Conservation (phyloP, 805 yeast species). For the Cyberlindnera americana region DNA sequence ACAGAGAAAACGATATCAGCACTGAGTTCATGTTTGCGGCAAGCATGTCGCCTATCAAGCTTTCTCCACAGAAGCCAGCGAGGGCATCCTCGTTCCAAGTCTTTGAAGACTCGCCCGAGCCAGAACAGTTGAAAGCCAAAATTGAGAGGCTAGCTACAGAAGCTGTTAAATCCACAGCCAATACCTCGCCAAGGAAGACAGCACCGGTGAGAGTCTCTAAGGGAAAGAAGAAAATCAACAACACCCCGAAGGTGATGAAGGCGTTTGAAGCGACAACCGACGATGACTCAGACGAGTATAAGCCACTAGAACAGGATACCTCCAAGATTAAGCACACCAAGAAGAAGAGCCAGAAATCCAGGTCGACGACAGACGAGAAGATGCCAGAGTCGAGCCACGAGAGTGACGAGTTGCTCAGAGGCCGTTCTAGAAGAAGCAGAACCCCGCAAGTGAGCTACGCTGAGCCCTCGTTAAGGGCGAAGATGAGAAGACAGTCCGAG, state of each 20-base stretch:
- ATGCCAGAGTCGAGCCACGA: constrained; percentile 33
- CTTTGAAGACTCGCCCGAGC: constrained; percentile 22
- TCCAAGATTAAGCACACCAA: constrained; percentile 28
- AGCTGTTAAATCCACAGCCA: constrained; percentile 13
- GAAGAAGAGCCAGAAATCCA: constrained; percentile 29
- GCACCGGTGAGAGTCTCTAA: background rate
- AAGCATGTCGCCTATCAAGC: constrained; percentile 24
- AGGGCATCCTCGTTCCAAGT: constrained; percentile 17
- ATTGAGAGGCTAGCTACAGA: constrained; percentile 20
- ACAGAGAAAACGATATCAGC: constrained; percentile 4
- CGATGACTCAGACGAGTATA: constrained; percentile 22
- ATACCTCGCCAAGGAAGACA: background rate
- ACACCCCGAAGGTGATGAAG: background rate
- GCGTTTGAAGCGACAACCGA: constrained; percentile 3
- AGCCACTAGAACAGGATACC: constrained; percentile 21
- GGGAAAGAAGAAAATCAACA: background rate
- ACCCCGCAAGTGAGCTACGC: constrained; percentile 62
- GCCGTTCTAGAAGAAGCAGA: constrained; percentile 45
- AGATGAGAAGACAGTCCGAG: constrained; percentile 64
- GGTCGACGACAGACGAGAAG: constrained; percentile 34
- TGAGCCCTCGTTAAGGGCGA: constrained; percentile 61
- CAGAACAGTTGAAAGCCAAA: constrained; percentile 10
- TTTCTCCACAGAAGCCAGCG: constrained; percentile 17
- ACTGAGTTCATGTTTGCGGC: constrained; percentile 18
- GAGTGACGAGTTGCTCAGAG: constrained; percentile 18